Evolutionary conservation across 768 basidiomycete genomes (phyloP).

Genomic region (Panaeolus papilionaceus): DNA sequence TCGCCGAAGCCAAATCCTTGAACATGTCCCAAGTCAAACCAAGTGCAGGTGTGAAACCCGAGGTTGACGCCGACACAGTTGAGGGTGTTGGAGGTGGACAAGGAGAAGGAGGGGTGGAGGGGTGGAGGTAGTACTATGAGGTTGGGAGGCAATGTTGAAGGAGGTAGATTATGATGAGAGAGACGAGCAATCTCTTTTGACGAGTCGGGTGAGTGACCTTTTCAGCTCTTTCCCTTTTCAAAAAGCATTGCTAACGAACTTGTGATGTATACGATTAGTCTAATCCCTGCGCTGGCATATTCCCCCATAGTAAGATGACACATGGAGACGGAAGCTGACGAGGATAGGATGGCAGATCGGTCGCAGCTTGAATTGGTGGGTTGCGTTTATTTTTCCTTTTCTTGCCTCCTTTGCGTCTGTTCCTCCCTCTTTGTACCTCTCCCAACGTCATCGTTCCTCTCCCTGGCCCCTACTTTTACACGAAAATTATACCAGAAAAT

Average conservation of each 20-base stretch:
- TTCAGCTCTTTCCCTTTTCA: neutral
- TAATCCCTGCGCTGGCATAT: conserved; percentile 75
- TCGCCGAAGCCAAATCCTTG: no score
- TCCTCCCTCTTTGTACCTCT: neutral
- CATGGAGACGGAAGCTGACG: conserved; percentile 58
- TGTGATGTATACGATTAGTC: conserved; percentile 28
- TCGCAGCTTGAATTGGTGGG: conserved; percentile 78
- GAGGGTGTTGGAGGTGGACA: no score
- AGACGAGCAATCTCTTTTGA: conserved; percentile 54
- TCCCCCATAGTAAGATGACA: conserved; percentile 52
- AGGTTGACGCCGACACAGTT: no score
- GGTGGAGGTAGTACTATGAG: no score
- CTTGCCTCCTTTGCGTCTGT: neutral
- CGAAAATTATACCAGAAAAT: neutral
- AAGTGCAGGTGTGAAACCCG: no score
- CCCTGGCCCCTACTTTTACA: neutral
- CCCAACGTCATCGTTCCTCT: neutral
- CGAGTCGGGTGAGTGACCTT: conserved; percentile 68
- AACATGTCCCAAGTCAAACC: no score
- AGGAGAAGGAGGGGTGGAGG: no score
- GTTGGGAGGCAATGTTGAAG: no score
- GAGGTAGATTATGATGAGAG: no score
- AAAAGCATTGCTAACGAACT: neutral
- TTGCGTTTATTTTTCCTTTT: neutral
- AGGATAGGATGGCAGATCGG: conserved; percentile 76